phyloP scores from a whole-genome alignment of 2,329 filamentous ascomycete genomes.

The Xylaria sp. region DNA sequence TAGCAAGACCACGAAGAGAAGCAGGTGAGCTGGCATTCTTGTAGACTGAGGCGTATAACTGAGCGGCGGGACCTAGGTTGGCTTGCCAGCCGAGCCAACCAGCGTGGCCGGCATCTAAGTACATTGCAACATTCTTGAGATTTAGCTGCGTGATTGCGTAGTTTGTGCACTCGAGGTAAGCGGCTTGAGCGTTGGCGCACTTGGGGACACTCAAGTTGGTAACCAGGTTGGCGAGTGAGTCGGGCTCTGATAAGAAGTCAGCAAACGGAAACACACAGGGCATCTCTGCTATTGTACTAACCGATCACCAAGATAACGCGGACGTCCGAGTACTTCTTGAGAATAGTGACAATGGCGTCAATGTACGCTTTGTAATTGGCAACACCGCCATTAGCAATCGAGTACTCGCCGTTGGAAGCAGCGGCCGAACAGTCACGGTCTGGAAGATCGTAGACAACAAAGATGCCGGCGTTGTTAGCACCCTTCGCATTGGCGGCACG shows the following conservation, averaged over 20 bases:
- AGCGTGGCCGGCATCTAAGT: conserved; percentile 66
- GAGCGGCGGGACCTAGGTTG: conserved; percentile 61
- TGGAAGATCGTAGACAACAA: conserved; percentile 68
- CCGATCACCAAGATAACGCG: conserved; percentile 58
- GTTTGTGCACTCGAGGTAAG: conserved; percentile 61
- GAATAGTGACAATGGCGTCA: conserved; percentile 56
- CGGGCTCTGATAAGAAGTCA: conserved; percentile 57
- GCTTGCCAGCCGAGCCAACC: conserved; percentile 69
- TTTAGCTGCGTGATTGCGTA: conserved; percentile 64
- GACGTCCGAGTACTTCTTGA: conserved; percentile 57
- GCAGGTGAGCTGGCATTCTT: conserved; percentile 60
- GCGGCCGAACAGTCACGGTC: conserved; percentile 67
- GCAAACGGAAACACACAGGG: conserved; percentile 25
- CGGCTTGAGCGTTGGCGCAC: conserved; percentile 58
- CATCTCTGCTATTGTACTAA: conserved; percentile 42
- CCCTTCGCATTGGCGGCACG: conserved; percentile 52
- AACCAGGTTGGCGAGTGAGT: conserved; percentile 68
- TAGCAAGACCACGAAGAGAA: conserved; percentile 64
- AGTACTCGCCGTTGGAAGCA: conserved; percentile 66
- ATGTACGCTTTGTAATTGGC: conserved; percentile 67
- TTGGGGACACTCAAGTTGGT: conserved; percentile 64
- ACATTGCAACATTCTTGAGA: conserved; percentile 67
- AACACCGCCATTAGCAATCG: conserved; percentile 60
- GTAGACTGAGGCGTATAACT: conserved; percentile 60
- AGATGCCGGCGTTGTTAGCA: conserved; percentile 58